These are phyloP conservation scores for Fonticula alba DNA, from an alignment of 78 protist species.

Conservation along the genomic window DNA sequence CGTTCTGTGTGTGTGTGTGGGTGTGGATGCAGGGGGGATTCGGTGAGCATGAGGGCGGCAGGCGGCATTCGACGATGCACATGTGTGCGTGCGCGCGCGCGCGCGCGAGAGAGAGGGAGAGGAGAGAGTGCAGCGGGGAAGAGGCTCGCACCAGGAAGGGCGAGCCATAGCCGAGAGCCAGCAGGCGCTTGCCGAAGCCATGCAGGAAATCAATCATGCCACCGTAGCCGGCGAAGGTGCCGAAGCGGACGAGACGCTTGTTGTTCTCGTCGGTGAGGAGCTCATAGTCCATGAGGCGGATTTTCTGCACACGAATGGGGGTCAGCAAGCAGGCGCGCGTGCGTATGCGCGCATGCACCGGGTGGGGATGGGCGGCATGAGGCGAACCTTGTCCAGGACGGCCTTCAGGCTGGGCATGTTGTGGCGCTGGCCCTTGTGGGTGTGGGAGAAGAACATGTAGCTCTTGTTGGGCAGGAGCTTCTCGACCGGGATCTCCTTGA, in stretches of 20 bases:
- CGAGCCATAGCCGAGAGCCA: conserved; percentile 40
- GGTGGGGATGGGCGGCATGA: not conserved
- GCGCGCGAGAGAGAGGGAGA: not conserved
- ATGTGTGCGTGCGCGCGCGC: not conserved
- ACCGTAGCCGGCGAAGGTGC: conserved; percentile 72
- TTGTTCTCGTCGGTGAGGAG: conserved; percentile 26
- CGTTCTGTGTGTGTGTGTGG: conserved; percentile 27
- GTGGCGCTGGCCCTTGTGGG: conserved; percentile 74
- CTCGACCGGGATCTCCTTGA: conserved; percentile 57
- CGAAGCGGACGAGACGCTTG: conserved; percentile 60
- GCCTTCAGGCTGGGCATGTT: conserved; percentile 74
- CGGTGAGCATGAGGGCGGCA: not conserved
- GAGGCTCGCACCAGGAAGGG: conserved; percentile 37
- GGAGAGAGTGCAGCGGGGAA: not conserved
- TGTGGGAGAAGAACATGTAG: conserved; percentile 46
- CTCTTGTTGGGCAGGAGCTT: conserved; percentile 21
- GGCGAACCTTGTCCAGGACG: conserved; percentile 11
- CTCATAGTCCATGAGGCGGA: conserved; percentile 79
- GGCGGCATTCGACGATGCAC: no score
- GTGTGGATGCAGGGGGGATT: not conserved
- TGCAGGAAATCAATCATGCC: conserved; percentile 58
- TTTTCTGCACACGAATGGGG: conserved; percentile 5
- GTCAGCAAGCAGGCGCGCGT: not conserved
- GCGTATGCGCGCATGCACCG: not conserved
- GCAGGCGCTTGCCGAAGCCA: conserved; percentile 57